phyloP scores from a whole-genome alignment of 441 rosid species.

The Adansonia madagascariensis region DNA sequence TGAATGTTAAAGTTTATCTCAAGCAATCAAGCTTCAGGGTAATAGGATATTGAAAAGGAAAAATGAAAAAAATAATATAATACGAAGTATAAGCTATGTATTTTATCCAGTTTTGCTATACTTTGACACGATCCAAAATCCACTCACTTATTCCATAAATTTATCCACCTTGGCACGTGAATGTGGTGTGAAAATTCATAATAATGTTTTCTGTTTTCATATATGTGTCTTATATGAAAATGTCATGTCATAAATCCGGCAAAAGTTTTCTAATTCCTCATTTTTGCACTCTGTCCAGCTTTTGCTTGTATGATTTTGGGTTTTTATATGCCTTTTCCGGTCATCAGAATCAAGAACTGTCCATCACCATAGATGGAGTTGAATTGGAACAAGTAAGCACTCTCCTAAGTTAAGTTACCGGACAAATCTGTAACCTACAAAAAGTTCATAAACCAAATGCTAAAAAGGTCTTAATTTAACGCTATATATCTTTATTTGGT shows the following conservation, averaged over 20 bases:
- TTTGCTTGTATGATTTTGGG: background rate
- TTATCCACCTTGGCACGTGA: background rate
- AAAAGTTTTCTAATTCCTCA: background rate
- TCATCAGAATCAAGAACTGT: background rate
- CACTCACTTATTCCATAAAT: background rate
- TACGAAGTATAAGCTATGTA: background rate
- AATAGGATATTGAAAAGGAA: background rate
- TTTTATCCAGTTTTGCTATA: background rate
- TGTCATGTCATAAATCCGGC: background rate
- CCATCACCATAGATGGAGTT: background rate
- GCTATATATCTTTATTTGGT: background rate
- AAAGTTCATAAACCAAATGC: background rate
- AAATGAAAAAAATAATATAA: background rate
- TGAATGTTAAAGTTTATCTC: background rate
- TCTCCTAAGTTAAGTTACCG: background rate
- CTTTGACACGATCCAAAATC: background rate
- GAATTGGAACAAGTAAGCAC: background rate
- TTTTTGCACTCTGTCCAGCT: background rate
- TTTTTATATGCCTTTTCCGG: background rate
- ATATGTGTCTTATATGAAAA: background rate
- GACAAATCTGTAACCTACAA: background rate
- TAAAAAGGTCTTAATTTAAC: background rate
- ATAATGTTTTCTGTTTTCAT: background rate
- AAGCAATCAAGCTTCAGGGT: background rate
- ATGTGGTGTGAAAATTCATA: background rate